Conservation (phyloP, 345 rosid genomes). For the Mallotus nudiflorus region DNA sequence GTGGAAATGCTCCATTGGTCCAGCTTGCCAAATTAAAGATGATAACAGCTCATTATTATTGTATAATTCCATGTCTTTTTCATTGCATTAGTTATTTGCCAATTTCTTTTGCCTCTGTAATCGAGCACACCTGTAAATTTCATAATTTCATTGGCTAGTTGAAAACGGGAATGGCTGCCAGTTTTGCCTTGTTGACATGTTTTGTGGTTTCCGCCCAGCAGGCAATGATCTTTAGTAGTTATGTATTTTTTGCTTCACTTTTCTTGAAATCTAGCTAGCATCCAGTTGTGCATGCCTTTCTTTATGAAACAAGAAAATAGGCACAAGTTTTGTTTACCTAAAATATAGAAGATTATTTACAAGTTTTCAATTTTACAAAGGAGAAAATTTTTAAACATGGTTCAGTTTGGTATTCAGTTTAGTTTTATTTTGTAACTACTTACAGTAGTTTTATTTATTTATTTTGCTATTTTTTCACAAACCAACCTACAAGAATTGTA, state of each 20-base stretch:
- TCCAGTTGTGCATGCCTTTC: too few relatives aligned
- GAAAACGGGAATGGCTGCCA: not conserved
- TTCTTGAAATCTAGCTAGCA: too few relatives aligned
- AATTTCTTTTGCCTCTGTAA: conserved; percentile 15
- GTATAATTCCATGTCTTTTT: conserved; percentile 28
- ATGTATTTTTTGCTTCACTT: not conserved
- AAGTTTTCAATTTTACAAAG: too few relatives aligned
- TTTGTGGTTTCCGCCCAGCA: not conserved
- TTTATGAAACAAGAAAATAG: too few relatives aligned
- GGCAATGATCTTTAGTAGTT: not conserved
- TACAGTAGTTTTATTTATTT: too few relatives aligned
- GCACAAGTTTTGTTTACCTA: too few relatives aligned
- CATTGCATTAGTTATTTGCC: not conserved
- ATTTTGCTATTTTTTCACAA: too few relatives aligned
- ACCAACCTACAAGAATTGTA: too few relatives aligned
- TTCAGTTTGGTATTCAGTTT: too few relatives aligned
- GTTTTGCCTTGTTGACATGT: not conserved
- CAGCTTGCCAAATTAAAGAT: conserved; percentile 14
- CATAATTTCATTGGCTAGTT: conserved; percentile 14
- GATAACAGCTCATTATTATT: conserved; percentile 31
- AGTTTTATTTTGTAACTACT: too few relatives aligned
- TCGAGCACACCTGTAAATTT: conserved; percentile 37
- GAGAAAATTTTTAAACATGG: too few relatives aligned
- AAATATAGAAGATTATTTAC: too few relatives aligned
- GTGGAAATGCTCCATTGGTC: conserved; percentile 11